Conservation (phyloP, 176 grass and related monocot genomes). For the Carex cristatella region DNA sequence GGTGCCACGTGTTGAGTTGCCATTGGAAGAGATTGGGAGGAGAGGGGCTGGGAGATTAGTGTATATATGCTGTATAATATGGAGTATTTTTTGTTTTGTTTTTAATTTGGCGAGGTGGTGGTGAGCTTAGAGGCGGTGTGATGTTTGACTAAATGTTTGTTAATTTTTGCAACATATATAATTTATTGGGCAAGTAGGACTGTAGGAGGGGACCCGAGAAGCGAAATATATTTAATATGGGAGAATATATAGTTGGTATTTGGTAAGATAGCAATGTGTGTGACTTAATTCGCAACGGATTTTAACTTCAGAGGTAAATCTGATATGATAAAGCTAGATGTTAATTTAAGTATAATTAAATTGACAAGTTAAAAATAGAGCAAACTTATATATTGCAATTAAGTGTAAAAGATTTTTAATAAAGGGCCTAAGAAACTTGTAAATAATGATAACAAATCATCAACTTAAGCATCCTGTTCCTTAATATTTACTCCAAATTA, state of each 20-base stretch:
- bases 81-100: background rate
- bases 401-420: background rate
- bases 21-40: background rate
- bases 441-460: background rate
- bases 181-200: background rate
- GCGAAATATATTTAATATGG: background rate
- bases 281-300: background rate
- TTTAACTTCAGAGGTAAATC: background rate
- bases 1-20: constrained; percentile 9
- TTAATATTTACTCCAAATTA: background rate
- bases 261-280: background rate
- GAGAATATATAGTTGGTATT: background rate
- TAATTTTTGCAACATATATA: background rate
- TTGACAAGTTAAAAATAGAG: no score
- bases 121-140: background rate
- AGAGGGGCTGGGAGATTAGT: no score
- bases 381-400: no score
- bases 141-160: background rate
- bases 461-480: background rate
- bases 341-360: no score
- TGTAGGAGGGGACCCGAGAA: background rate
- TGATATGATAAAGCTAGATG: background rate
- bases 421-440: background rate
- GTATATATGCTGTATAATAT: background rate
- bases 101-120: background rate